phyloP scores from a whole-genome alignment of 495 filamentous ascomycete genomes.

The Aspergillus avenaceus region DNA sequence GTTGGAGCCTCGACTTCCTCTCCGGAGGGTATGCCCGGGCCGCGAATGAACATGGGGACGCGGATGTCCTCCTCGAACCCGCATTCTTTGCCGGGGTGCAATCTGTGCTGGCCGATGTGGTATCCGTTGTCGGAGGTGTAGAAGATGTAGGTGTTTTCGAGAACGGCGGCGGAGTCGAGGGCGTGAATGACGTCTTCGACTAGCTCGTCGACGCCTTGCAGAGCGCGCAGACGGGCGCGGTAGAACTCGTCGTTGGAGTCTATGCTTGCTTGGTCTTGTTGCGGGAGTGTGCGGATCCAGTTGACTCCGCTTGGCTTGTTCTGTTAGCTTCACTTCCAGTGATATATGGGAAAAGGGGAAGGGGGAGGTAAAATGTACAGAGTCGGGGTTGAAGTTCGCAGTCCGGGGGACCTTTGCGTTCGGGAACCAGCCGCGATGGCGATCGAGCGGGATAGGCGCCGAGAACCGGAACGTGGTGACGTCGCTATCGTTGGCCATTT shows the following conservation, averaged over 20 bases:
- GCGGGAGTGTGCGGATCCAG: slow-evolving; percentile 50
- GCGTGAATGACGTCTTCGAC: slow-evolving; percentile 47
- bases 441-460: slow-evolving; percentile 1
- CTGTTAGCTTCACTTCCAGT: slow-evolving; percentile 19
- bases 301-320: slow-evolving; percentile 55
- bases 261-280: slow-evolving; percentile 44
- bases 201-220: slow-evolving; percentile 61
- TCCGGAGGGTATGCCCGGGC: slow-evolving; percentile 42
- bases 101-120: slow-evolving; percentile 62
- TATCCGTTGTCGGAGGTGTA: slow-evolving; percentile 67
- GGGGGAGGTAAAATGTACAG: background rate
- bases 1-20: slow-evolving; percentile 44
- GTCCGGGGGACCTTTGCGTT: slow-evolving; percentile 17
- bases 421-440: slow-evolving; percentile 18
- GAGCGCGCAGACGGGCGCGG: slow-evolving; percentile 47
- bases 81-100: slow-evolving; percentile 61
- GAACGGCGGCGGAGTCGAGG: slow-evolving; percentile 38
- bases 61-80: slow-evolving; percentile 65
- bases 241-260: slow-evolving; percentile 61
- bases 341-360: background rate
- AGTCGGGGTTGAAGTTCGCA: slow-evolving; percentile 20
- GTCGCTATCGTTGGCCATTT: slow-evolving; percentile 21
- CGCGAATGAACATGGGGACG: slow-evolving; percentile 54
- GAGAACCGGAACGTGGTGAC: slow-evolving; percentile 10
- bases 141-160: slow-evolving; percentile 61